These are phyloP conservation scores for Penicillium argentinense DNA, from an alignment of 495 filamentous ascomycete species.

Conservation along the genomic window DNA sequence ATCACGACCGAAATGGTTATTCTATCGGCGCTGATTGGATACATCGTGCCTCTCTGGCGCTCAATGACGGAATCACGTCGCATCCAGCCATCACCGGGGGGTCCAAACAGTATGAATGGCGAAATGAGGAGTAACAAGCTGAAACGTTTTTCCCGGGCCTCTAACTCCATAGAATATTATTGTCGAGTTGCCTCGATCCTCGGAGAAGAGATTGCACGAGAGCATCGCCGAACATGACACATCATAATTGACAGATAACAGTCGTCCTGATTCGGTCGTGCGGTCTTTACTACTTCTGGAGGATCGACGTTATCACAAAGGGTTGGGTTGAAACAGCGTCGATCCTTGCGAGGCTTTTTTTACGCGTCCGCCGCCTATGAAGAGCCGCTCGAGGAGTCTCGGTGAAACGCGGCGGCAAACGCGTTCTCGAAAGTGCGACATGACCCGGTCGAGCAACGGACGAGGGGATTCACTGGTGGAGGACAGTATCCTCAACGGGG, in stretches of 20 bases:
- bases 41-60: background rate
- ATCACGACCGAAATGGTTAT: background rate
- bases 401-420: conserved; percentile 15
- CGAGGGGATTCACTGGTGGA: no score
- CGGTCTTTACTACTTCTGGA: background rate
- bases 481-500: background rate
- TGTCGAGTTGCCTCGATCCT: background rate
- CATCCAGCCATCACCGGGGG: conserved; percentile 2
- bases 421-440: conserved; percentile 1
- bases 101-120: conserved; percentile 13
- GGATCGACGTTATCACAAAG: conserved; percentile 8
- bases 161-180: background rate
- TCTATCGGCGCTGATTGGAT: background rate
- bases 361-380: conserved; percentile 6
- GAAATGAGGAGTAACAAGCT: background rate
- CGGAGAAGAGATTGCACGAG: background rate
- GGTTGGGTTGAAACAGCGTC: conserved; percentile 7
- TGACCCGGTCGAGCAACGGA: no score
- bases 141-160: background rate
- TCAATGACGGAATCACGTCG: conserved; percentile 8
- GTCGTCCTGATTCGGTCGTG: conserved; percentile 1
- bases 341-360: conserved; percentile 6
- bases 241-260: conserved; percentile 18
- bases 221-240: conserved; percentile 10
- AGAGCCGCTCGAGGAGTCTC: background rate